These are phyloP conservation scores for Monosporascus sp. DNA, from an alignment of 2,329 filamentous ascomycete species.

Conservation along the genomic window DNA sequence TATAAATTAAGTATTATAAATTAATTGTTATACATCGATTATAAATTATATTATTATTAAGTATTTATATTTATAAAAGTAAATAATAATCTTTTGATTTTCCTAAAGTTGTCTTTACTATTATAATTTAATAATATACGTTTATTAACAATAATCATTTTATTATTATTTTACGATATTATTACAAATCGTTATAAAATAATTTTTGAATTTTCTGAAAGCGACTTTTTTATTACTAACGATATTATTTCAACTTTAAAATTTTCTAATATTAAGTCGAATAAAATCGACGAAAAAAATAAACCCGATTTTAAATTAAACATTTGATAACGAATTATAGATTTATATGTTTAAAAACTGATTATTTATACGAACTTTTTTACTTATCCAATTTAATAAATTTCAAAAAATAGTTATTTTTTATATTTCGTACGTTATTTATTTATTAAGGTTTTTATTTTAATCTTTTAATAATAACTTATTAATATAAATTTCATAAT, in stretches of 20 bases:
- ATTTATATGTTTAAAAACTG: neutral
- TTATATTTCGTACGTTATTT: neutral
- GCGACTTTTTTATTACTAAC: neutral
- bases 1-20: too few relatives aligned
- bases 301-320: too few relatives aligned
- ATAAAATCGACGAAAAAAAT: too few relatives aligned
- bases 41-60: too few relatives aligned
- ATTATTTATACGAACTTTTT: neutral
- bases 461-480: too few relatives aligned
- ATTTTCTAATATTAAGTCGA: neutral
- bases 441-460: neutral
- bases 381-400: conserved; percentile 1
- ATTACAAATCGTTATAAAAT: neutral
- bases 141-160: too few relatives aligned
- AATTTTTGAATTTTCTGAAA: neutral
- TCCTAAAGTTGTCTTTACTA: too few relatives aligned
- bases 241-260: neutral
- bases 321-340: neutral
- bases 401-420: too few relatives aligned
- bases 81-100: too few relatives aligned
- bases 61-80: too few relatives aligned
- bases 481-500: neutral
- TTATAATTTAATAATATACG: too few relatives aligned
- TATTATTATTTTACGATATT: neutral
- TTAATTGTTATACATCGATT: too few relatives aligned